Percentiles rank a stretch among this genome's conserved stretches.
Conservation (phyloP, 768 basidiomycete genomes). For the Boletus barrowsii region DNA sequence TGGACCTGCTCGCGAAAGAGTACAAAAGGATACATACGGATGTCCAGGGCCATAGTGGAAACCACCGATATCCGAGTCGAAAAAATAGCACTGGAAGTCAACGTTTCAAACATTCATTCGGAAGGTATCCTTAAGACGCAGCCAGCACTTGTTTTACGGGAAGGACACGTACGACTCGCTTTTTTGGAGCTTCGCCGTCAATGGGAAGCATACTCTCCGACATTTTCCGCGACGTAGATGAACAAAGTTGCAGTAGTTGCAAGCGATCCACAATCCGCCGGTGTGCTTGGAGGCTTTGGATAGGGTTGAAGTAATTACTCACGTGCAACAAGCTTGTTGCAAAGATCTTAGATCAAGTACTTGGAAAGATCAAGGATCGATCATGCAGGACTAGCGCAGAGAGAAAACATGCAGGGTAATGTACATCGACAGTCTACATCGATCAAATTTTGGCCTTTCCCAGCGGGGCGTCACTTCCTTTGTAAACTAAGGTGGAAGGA, state of each 20-base stretch:
- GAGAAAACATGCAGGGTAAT: constrained; percentile 9
- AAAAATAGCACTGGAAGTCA: constrained; percentile 87
- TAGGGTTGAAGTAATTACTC: constrained; percentile 4
- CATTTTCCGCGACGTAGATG: constrained; percentile 22
- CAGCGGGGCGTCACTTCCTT: constrained; percentile 61
- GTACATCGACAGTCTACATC: constrained; percentile 2
- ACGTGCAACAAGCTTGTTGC: constrained; percentile 17
- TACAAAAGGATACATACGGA: constrained; percentile 53
- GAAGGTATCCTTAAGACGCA: constrained; percentile 1
- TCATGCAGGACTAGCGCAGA: neutral
- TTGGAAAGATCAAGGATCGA: neutral
- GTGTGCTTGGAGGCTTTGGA: neutral
- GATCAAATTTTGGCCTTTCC: constrained; percentile 62
- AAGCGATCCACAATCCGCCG: neutral
- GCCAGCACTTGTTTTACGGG: constrained; percentile 1
- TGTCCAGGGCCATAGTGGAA: constrained; percentile 99
- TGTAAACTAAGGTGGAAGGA: constrained; percentile 77
- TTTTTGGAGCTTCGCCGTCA: constrained; percentile 72
- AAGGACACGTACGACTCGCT: constrained; percentile 72
- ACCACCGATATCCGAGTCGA: constrained; percentile 98
- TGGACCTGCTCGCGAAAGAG: neutral
- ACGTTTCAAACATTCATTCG: constrained; percentile 1
- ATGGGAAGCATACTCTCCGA: constrained; percentile 53
- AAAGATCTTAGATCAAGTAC: neutral
- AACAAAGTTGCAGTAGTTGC: neutral